Evolutionary conservation across 371 early-diverging fungal species (phyloP).

Genomic region (Lichtheimia ramosa): DNA sequence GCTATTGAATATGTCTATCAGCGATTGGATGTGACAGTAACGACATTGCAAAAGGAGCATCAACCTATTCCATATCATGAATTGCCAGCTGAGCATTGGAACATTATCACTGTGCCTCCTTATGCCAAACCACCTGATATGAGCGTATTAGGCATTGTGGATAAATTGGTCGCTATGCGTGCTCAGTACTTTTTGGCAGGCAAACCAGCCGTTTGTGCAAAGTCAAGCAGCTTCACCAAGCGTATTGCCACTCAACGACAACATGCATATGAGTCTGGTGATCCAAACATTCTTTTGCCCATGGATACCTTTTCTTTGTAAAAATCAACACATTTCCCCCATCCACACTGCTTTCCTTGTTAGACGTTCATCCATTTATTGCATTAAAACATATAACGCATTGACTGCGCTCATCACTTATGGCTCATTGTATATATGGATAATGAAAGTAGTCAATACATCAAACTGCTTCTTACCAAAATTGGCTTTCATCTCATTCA

Average conservation of each 20-base stretch:
- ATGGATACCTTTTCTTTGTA: slow-evolving; percentile 16
- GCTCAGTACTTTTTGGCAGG: slow-evolving; percentile 53
- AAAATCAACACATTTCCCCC: not conserved
- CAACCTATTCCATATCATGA: slow-evolving; percentile 73
- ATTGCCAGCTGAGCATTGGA: slow-evolving; percentile 70
- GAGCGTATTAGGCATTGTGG: slow-evolving; percentile 44
- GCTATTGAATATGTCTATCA: slow-evolving; percentile 38
- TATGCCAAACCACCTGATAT: slow-evolving; percentile 23
- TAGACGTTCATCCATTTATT: too few relatives aligned
- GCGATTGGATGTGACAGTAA: slow-evolving; percentile 30
- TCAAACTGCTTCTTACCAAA: too few relatives aligned
- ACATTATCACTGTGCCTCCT: slow-evolving; percentile 28
- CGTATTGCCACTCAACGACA: slow-evolving; percentile 26
- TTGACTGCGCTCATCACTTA: too few relatives aligned
- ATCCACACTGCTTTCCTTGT: too few relatives aligned
- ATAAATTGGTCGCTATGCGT: slow-evolving; percentile 48
- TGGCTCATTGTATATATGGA: too few relatives aligned
- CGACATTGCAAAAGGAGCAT: slow-evolving; percentile 17
- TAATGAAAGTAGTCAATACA: too few relatives aligned
- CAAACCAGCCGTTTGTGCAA: slow-evolving; percentile 37
- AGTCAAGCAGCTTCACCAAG: slow-evolving; percentile 40
- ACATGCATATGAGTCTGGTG: slow-evolving; percentile 7
- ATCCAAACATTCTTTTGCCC: slow-evolving; percentile 6
- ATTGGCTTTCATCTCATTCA: too few relatives aligned
- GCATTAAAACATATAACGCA: too few relatives aligned